Evolutionary conservation across 2,329 filamentous ascomycete genomes (phyloP).

Genomic region (Penicillium frequentans): DNA sequence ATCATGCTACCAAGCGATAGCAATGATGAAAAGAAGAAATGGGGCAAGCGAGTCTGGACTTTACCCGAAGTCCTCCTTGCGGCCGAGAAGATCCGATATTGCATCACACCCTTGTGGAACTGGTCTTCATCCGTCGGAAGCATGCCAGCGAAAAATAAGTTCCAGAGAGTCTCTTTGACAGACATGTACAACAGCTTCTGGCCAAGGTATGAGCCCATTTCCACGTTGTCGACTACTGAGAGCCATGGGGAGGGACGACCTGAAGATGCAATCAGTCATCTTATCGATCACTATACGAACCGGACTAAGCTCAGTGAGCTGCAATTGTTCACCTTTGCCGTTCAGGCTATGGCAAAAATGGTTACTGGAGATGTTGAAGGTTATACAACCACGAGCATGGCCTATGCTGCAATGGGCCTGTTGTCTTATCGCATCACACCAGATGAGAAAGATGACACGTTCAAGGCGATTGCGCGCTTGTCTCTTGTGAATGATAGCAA

Average conservation of each 20-base stretch:
- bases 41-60: slow-evolving; percentile 15
- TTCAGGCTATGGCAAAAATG: slow-evolving; percentile 11
- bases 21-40: slow-evolving; percentile 1
- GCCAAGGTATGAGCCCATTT: slow-evolving; percentile 1
- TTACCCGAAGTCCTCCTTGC: slow-evolving; percentile 14
- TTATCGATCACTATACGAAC: slow-evolving; percentile 16
- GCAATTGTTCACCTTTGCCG: slow-evolving; percentile 16
- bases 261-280: slow-evolving; percentile 10
- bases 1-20: slow-evolving; percentile 10
- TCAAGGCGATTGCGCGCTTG: slow-evolving; percentile 32
- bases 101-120: neutral
- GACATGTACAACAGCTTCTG: slow-evolving; percentile 19
- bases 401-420: slow-evolving; percentile 15
- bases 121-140: neutral
- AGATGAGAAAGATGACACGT: slow-evolving; percentile 23
- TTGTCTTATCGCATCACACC: slow-evolving; percentile 25
- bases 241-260: slow-evolving; percentile 1
- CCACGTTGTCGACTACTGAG: neutral
- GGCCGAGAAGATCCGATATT: slow-evolving; percentile 10
- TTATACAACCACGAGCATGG: slow-evolving; percentile 6
- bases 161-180: slow-evolving; percentile 5
- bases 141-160: neutral
- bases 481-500: slow-evolving; percentile 35
- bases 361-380: slow-evolving; percentile 3
- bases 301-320: slow-evolving; percentile 12